A percentile compares a stretch with the other conserved stretches of the same genome.
Evolutionary conservation across 768 basidiomycete species (phyloP).

Genomic region (Collybiopsis luxurians): DNA sequence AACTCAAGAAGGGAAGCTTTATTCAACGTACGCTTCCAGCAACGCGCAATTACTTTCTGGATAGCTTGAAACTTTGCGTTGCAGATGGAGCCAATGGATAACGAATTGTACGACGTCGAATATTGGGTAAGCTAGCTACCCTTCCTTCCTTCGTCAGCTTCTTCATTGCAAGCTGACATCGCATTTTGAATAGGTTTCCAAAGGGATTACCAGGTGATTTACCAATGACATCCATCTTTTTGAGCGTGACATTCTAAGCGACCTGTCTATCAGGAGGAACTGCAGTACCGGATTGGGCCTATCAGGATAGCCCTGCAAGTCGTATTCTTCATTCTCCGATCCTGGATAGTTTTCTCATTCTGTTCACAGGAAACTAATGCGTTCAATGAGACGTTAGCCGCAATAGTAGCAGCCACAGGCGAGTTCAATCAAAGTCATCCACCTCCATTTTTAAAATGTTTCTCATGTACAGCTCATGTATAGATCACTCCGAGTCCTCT

Average conservation of each 20-base stretch:
- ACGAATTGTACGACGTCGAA: not conserved
- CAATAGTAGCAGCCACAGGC: not conserved
- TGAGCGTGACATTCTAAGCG: not conserved
- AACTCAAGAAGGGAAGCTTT: not conserved
- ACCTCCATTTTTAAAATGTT: not conserved
- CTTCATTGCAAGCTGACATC: too few species aligned
- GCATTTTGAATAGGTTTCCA: not conserved
- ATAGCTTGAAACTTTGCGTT: not conserved
- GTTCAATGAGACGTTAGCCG: constrained; percentile 2
- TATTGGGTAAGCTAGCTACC: not conserved
- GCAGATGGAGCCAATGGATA: constrained; percentile 1
- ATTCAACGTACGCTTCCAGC: not conserved
- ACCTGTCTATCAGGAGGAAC: not conserved
- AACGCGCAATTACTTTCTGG: not conserved
- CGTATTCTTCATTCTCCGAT: not conserved
- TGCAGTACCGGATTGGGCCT: constrained; percentile 6
- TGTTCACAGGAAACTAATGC: not conserved
- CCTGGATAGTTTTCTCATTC: not conserved
- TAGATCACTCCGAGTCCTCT: constrained; percentile 3
- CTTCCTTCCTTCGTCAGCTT: not conserved
- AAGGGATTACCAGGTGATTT: not conserved
- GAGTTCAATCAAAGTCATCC: not conserved
- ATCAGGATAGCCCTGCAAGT: not conserved
- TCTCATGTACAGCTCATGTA: not conserved
- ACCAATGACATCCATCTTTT: not conserved